phyloP scores from a whole-genome alignment of 805 yeast species.

The Cyberlindnera euphorbiiphila region DNA sequence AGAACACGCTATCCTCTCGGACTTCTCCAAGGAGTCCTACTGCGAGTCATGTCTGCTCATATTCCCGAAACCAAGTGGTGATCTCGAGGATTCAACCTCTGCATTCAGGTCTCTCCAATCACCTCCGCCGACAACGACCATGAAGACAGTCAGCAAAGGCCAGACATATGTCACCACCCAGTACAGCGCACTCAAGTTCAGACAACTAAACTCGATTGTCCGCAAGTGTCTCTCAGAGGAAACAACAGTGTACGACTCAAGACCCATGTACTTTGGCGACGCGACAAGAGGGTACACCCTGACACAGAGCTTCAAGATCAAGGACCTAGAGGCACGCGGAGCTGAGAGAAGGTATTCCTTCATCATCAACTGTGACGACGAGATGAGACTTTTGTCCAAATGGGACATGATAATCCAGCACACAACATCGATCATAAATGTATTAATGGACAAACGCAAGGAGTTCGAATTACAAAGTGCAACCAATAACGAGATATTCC shows the following conservation, averaged over 20 bases:
- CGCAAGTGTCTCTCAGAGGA: conserved; percentile 67
- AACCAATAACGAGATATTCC: conserved; percentile 42
- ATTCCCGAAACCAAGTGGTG: conserved; percentile 38
- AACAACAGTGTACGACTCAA: conserved; percentile 51
- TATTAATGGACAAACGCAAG: conserved; percentile 33
- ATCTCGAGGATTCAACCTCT: conserved; percentile 2
- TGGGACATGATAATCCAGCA: conserved; percentile 50
- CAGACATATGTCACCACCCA: conserved; percentile 50
- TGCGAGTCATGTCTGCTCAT: conserved; percentile 60
- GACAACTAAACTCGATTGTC: conserved; percentile 54
- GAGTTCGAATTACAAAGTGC: conserved; percentile 27
- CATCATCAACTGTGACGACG: conserved; percentile 54
- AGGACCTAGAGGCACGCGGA: conserved; percentile 67
- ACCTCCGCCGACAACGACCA: conserved; percentile 33
- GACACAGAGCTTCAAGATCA: conserved; percentile 54
- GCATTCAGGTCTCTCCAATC: conserved; percentile 13
- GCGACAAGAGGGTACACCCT: conserved; percentile 56
- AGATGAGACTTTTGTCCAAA: conserved; percentile 44
- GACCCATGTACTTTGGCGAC: conserved; percentile 65
- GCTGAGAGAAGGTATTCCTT: conserved; percentile 65
- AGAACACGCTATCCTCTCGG: conserved; percentile 30
- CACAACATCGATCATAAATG: conserved; percentile 36
- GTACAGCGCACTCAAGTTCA: conserved; percentile 53
- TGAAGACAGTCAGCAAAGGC: conserved; percentile 25
- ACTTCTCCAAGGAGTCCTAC: conserved; percentile 41